Evolutionary conservation across 257 asterid genomes (phyloP), one percentile per base, ranked within the genome.

Genomic region (Cynanchum wilfordii): DNA sequence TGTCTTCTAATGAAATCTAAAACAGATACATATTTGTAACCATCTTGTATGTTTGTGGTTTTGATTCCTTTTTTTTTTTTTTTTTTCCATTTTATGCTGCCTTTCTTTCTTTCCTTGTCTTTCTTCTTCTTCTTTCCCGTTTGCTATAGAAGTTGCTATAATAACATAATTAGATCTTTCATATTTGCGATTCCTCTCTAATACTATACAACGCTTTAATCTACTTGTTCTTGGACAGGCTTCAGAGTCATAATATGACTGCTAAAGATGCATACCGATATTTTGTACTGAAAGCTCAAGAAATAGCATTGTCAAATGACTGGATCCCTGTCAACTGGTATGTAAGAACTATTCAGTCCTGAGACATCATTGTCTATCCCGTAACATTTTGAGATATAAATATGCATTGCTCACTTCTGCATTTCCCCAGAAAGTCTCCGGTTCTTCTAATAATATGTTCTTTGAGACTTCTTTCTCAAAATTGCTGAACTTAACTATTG

Each of bases 291-390:
- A 87, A 83, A 88, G 98, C 95, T 80, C 98, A 93, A 84, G 85
- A 93, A 78, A 86, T 93, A 74, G 98, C 96, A 73, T 33, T 86
- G 73, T 89, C 93, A 42, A 83, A 83, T 44, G 86, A 85, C 52
- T 82, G 93, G 92, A 93, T 86, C 68, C 97, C 98, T 36, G 98
- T 93, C 81, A 93, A 93, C 82, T 93, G 98, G 98, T 93, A 81
- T 80, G 85, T 67, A 50, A 20, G 19, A 51, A 62, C 17, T 50
- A 16, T 62, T 33, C 63, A 20, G 68, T 25, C 9, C 5, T 29
- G n/a, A 4, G 7, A 7, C 25, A 15, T 33, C 70, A 27, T 58
- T 15, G 2, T 70, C 40, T 5, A 24, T 63, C 19, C 33, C 1
- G 15, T 22, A 2, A 9, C 27, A 63, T 63, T 33, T 36, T 42